These are phyloP conservation scores for Penicillium canescens DNA, from an alignment of 495 filamentous ascomycete species.

Conservation along the genomic window DNA sequence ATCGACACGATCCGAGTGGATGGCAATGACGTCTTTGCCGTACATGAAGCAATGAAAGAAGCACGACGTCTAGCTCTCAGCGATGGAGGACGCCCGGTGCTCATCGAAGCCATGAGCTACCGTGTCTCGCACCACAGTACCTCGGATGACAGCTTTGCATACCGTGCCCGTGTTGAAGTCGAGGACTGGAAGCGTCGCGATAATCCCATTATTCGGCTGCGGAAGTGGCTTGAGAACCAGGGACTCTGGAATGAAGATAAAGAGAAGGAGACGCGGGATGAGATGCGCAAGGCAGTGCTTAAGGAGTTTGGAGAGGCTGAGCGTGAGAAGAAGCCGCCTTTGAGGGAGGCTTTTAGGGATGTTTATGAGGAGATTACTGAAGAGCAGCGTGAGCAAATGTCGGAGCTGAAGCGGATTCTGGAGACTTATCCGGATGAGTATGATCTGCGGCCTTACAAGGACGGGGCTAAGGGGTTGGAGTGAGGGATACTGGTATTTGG, in stretches of 20 bases:
- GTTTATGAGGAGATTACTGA: constrained; percentile 86
- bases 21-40: constrained; percentile 95
- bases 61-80: constrained; percentile 76
- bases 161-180: constrained; percentile 89
- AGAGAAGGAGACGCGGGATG: constrained; percentile 70
- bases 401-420: constrained; percentile 70
- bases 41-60: constrained; percentile 77
- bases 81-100: constrained; percentile 74
- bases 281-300: constrained; percentile 70
- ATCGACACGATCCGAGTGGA: constrained; percentile 97
- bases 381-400: constrained; percentile 77
- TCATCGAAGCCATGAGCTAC: constrained; percentile 98
- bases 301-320: constrained; percentile 86
- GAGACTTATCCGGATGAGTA: constrained; percentile 93
- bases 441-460: constrained; percentile 76
- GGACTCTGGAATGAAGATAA: constrained; percentile 81
- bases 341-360: constrained; percentile 79
- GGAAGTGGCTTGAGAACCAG: constrained; percentile 87
- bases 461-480: constrained; percentile 66
- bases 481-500: neutral
- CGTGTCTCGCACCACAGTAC: constrained; percentile 97
- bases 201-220: constrained; percentile 86
- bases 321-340: constrained; percentile 80
- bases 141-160: constrained; percentile 95
- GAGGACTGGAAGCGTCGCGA: constrained; percentile 98